phyloP scores from a whole-genome alignment of 176 grass and related monocot genomes.

The Avena eriantha region DNA sequence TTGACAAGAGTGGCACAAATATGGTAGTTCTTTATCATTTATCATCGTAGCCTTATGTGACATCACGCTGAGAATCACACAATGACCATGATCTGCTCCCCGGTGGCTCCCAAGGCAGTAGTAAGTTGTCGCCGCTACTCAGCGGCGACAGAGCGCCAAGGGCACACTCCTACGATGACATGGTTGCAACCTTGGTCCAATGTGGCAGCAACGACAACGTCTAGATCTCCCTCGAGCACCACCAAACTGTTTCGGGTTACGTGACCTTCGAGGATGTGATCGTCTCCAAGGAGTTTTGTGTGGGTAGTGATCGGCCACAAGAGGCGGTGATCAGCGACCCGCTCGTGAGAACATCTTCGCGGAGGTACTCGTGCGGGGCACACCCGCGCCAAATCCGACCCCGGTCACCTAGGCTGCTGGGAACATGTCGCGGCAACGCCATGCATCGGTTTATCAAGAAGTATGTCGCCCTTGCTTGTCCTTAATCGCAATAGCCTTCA shows the following conservation, averaged over 20 bases:
- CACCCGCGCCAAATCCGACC: neutral
- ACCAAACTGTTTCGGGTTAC: constrained; percentile 6
- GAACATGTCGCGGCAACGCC: too few relatives aligned
- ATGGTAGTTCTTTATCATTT: too few relatives aligned
- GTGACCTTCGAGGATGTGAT: constrained; percentile 52
- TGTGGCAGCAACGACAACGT: neutral
- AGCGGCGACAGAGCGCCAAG: too few relatives aligned
- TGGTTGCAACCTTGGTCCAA: too few relatives aligned
- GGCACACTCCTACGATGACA: neutral
- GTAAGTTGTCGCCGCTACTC: accelerated
- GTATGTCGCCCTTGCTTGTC: neutral
- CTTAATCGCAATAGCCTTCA: neutral
- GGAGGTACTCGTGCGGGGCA: neutral
- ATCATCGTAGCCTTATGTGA: neutral
- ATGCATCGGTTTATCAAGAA: constrained; percentile 19
- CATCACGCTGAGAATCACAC: neutral
- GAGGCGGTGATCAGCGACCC: constrained; percentile 30
- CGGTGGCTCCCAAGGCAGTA: neutral
- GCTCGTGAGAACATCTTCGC: constrained; percentile 16
- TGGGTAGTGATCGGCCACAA: neutral
- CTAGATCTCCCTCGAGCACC: neutral
- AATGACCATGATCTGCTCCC: neutral
- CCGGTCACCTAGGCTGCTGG: too few relatives aligned
- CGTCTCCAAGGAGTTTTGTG: neutral
- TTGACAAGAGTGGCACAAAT: too few relatives aligned